Conservation (phyloP, 2,329 filamentous ascomycete genomes). For the Coniochaeta prunicola region DNA sequence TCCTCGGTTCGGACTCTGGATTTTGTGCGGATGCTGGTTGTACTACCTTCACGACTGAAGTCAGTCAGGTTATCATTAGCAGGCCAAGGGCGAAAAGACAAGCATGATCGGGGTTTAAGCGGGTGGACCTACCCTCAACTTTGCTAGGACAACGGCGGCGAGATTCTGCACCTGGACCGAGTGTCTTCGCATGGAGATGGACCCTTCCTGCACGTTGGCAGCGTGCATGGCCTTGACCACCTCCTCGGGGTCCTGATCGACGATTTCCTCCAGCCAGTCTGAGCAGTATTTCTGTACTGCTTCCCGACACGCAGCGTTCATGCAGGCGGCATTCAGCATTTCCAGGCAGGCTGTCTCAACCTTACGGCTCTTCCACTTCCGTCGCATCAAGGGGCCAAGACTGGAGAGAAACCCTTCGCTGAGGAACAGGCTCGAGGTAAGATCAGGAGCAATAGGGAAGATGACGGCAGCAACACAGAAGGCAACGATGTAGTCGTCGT, state of each 20-base stretch:
- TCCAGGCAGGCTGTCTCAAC: slow-evolving; percentile 84
- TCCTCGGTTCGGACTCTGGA: slow-evolving; percentile 29
- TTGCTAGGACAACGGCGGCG: slow-evolving; percentile 70
- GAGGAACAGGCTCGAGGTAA: slow-evolving; percentile 73
- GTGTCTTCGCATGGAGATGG: slow-evolving; percentile 53
- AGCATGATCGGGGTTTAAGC: slow-evolving; percentile 14
- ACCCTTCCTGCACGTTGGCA: slow-evolving; percentile 45
- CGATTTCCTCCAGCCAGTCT: slow-evolving; percentile 79
- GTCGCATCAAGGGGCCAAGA: slow-evolving; percentile 68
- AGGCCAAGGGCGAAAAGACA: slow-evolving; percentile 5
- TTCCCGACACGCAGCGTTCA: slow-evolving; percentile 74
- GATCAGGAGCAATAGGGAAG: slow-evolving; percentile 76
- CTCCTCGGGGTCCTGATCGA: slow-evolving; percentile 62
- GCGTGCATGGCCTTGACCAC: slow-evolving; percentile 40
- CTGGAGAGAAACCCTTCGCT: slow-evolving; percentile 78
- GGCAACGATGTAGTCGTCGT: slow-evolving; percentile 82
- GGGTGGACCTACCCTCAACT: slow-evolving; percentile 57
- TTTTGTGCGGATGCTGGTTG: slow-evolving; percentile 33
- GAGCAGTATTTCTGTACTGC: slow-evolving; percentile 78
- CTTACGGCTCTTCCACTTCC: slow-evolving; percentile 75
- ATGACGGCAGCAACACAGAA: slow-evolving; percentile 87
- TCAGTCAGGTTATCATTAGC: slow-evolving; percentile 38
- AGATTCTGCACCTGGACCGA: slow-evolving; percentile 55
- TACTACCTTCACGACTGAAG: slow-evolving; percentile 45
- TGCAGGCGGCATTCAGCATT: slow-evolving; percentile 85